phyloP scores from a whole-genome alignment of 108 stramenopile genomes.

The Epithemia pelagica region DNA sequence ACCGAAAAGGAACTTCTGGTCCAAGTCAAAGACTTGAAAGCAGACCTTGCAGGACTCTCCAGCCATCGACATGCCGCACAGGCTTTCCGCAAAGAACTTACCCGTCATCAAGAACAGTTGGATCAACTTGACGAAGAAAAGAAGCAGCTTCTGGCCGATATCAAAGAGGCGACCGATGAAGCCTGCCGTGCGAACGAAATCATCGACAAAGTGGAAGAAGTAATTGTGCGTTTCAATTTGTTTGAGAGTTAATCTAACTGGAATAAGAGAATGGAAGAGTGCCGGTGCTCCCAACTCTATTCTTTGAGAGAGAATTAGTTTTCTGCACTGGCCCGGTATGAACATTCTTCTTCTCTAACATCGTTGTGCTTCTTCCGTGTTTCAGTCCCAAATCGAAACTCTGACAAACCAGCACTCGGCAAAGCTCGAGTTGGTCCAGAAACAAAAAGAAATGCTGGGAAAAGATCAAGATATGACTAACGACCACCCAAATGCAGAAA shows the following conservation, averaged over 20 bases:
- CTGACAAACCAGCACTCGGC: background rate
- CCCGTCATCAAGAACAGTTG: slow-evolving; percentile 45
- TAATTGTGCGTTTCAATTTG: background rate
- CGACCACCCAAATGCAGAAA: background rate
- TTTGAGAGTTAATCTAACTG: too few relatives aligned
- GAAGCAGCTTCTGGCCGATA: slow-evolving; percentile 15
- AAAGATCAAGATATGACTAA: background rate
- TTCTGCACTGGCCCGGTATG: too few relatives aligned
- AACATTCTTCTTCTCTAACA: too few relatives aligned
- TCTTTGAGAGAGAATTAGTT: too few relatives aligned
- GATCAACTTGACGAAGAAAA: slow-evolving; percentile 71
- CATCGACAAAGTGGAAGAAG: slow-evolving; percentile 19
- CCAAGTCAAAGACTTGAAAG: slow-evolving; percentile 76
- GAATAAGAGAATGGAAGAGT: too few relatives aligned
- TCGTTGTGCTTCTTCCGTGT: too few relatives aligned
- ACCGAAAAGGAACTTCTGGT: slow-evolving; percentile 60
- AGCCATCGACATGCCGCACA: slow-evolving; percentile 76
- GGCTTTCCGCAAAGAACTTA: slow-evolving; percentile 64
- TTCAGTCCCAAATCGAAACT: background rate
- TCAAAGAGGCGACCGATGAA: slow-evolving; percentile 37
- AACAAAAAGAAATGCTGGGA: background rate
- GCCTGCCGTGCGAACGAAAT: slow-evolving; percentile 34
- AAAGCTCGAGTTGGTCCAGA: background rate
- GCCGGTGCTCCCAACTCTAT: too few relatives aligned
- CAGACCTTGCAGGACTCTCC: slow-evolving; percentile 67